Evolutionary conservation across 805 yeast species (phyloP).

Genomic region (Candida oleophila): DNA sequence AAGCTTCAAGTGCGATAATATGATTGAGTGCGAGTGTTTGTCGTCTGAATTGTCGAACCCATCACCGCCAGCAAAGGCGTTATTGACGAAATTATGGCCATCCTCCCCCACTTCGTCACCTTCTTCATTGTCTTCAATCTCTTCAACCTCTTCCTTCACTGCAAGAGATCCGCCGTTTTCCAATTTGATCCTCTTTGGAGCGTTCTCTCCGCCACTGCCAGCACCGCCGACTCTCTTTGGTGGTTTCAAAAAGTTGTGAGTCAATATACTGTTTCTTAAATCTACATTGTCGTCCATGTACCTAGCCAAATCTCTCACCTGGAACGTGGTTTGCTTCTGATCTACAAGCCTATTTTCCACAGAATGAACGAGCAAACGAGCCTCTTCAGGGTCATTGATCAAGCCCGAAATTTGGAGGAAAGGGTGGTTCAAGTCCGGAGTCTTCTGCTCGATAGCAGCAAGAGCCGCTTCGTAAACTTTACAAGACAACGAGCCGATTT

Average conservation of each 20-base stretch:
- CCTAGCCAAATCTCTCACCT: slow-evolving; percentile 31
- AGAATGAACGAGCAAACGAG: slow-evolving; percentile 19
- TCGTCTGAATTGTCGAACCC: slow-evolving; percentile 19
- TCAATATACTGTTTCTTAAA: slow-evolving; percentile 44
- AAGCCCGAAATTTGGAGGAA: slow-evolving; percentile 46
- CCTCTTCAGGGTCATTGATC: slow-evolving; percentile 49
- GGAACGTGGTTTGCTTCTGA: slow-evolving; percentile 34
- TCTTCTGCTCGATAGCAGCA: slow-evolving; percentile 53
- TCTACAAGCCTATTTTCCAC: slow-evolving; percentile 35
- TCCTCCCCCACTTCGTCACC: slow-evolving; percentile 8
- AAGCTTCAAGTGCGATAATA: slow-evolving; percentile 69
- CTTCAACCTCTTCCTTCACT: slow-evolving; percentile 11
- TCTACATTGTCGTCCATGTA: slow-evolving; percentile 41
- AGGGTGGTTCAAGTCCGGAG: slow-evolving; percentile 43
- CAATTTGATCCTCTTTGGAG: slow-evolving; percentile 21
- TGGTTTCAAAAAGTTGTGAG: slow-evolving; percentile 42
- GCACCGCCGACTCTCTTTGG: slow-evolving; percentile 16
- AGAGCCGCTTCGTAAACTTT: slow-evolving; percentile 62
- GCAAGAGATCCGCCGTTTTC: slow-evolving; percentile 18
- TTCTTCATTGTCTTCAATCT: slow-evolving; percentile 14
- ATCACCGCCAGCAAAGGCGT: slow-evolving; percentile 6
- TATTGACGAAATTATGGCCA: not conserved
- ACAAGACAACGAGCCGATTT: slow-evolving; percentile 70
- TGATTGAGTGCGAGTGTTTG: slow-evolving; percentile 29
- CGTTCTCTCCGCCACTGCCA: slow-evolving; percentile 14